These are phyloP conservation scores for Neurospora sublineolata DNA, from an alignment of 495 filamentous ascomycete species.

Conservation along the genomic window DNA sequence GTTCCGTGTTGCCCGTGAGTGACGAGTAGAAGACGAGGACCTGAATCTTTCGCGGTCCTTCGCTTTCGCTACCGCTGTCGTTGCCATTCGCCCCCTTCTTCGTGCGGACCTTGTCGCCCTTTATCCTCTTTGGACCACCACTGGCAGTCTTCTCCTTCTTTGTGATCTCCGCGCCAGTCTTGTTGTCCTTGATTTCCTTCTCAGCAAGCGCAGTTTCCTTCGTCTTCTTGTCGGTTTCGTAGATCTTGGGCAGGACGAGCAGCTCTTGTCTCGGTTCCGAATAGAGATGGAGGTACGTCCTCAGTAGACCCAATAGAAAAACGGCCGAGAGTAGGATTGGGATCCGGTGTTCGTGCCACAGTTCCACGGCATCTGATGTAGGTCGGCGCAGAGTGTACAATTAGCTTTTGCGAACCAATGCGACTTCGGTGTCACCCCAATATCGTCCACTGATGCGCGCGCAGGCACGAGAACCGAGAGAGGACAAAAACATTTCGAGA, in stretches of 20 bases:
- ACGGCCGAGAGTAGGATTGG: conserved; percentile 37
- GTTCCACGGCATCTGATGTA: conserved; percentile 33
- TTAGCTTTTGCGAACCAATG: not conserved
- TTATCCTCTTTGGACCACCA: conserved; percentile 36
- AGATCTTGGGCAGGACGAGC: conserved; percentile 16
- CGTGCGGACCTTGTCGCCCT: conserved; percentile 26
- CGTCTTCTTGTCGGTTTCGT: conserved; percentile 10
- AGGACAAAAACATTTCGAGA: not conserved
- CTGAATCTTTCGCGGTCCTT: conserved; percentile 44
- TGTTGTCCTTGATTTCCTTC: not conserved
- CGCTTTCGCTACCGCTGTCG: conserved; percentile 4
- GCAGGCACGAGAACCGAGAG: not conserved
- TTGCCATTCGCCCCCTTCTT: conserved; percentile 18
- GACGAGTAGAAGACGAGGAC: conserved; percentile 80
- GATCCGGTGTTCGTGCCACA: conserved; percentile 45
- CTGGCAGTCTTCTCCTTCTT: conserved; percentile 5
- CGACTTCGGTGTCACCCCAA: not conserved
- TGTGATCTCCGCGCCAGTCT: not conserved
- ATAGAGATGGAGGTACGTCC: conserved; percentile 27
- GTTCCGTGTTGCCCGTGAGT: conserved; percentile 67
- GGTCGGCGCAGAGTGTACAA: not conserved
- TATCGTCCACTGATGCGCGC: not conserved
- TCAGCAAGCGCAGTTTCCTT: conserved; percentile 2
- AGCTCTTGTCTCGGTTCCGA: conserved; percentile 14
- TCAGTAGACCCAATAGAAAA: conserved; percentile 24